Percentiles rank a stretch among this genome's conserved stretches.
phyloP scores from a whole-genome alignment of 352 stramenopile species.

The Globisporangium megalacanthum region DNA sequence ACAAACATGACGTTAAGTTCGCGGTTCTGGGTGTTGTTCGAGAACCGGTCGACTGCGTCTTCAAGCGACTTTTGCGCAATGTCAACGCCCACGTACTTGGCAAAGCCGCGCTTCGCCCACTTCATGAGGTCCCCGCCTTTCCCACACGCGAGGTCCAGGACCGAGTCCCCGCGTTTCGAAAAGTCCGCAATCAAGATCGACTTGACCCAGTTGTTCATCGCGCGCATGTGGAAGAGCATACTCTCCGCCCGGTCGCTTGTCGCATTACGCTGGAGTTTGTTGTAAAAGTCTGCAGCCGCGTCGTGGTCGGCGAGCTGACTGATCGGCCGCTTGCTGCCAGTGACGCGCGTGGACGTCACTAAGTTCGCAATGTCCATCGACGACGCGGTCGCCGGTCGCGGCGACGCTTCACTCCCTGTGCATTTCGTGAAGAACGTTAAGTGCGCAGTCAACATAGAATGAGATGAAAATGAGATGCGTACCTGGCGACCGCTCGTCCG shows the following conservation, averaged over 20 bases:
- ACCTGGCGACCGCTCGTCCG: conserved; percentile 30
- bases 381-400: conserved; percentile 2
- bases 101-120: conserved; percentile 90
- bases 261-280: conserved; percentile 68
- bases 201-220: conserved; percentile 99
- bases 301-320: conserved; percentile 59
- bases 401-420: conserved; percentile 11
- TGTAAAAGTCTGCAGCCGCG: conserved; percentile 78
- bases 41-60: conserved; percentile 88
- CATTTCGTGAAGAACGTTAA: too few relatives aligned
- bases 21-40: conserved; percentile 55
- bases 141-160: conserved; percentile 97
- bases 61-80: conserved; percentile 96
- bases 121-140: conserved; percentile 99
- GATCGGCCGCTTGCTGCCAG: conserved; percentile 41
- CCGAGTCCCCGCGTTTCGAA: conserved; percentile 71
- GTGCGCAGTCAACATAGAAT: too few relatives aligned
- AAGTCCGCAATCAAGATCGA: conserved; percentile 93
- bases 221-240: conserved; percentile 95
- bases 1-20: conserved; percentile 78
- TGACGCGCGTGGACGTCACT: conserved; percentile 18
- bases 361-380: conserved; percentile 62
- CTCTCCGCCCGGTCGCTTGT: conserved; percentile 81
- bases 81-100: conserved; percentile 96
- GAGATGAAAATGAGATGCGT: neutral